Evolutionary conservation across 2,329 filamentous ascomycete genomes (phyloP).

Genomic region (Trichoderma sp.): DNA sequence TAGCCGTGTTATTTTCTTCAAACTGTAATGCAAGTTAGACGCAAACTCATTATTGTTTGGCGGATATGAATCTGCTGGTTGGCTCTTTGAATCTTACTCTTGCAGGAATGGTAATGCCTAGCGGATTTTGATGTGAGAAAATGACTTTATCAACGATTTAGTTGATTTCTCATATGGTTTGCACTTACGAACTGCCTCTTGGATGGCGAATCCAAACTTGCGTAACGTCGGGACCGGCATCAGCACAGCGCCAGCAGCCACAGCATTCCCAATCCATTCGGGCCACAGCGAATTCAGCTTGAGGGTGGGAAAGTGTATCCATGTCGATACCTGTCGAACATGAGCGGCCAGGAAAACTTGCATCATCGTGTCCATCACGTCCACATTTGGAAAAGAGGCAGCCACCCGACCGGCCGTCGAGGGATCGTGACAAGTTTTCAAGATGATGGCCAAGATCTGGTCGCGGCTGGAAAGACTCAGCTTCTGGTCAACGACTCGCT

Average conservation of each 20-base stretch:
- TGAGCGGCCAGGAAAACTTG: conserved; percentile 62
- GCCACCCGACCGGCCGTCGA: conserved; percentile 54
- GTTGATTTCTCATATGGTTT: not conserved
- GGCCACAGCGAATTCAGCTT: conserved; percentile 56
- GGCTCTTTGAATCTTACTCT: conserved; percentile 32
- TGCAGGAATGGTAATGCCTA: conserved; percentile 37
- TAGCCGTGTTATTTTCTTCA: conserved; percentile 51
- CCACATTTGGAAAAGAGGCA: conserved; percentile 63
- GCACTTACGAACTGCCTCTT: conserved; percentile 52
- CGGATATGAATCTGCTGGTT: not conserved
- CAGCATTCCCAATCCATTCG: conserved; percentile 61
- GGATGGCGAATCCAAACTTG: conserved; percentile 60
- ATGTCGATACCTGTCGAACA: conserved; percentile 57
- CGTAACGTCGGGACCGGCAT: conserved; percentile 60
- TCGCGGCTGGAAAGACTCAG: conserved; percentile 56
- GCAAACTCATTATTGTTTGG: not conserved
- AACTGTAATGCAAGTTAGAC: conserved; percentile 40
- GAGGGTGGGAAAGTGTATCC: conserved; percentile 64
- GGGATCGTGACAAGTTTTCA: conserved; percentile 58
- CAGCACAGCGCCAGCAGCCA: conserved; percentile 61
- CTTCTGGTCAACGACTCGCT: conserved; percentile 47
- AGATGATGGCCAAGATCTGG: conserved; percentile 63
- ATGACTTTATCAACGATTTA: not conserved
- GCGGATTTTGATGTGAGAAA: not conserved
- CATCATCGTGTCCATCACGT: conserved; percentile 61